Evolutionary conservation across 345 rosid genomes (phyloP), one percentile per base, ranked within the genome.

Genomic region (Brassica cretica): DNA sequence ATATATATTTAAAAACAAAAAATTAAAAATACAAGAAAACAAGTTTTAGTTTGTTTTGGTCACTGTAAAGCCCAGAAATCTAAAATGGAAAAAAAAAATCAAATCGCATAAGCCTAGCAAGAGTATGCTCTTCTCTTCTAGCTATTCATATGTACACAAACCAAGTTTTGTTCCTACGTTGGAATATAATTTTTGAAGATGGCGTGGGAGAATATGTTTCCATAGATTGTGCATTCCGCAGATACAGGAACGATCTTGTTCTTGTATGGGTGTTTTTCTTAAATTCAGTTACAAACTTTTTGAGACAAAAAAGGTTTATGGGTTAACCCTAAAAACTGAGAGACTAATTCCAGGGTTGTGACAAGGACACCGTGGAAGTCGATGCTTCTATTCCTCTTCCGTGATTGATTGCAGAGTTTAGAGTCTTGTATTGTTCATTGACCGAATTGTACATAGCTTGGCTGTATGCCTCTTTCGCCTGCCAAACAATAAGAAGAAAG

Each of bases 311-410:
- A n/a, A 51, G 19, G 29, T 8, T 55, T 53, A 16, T 25, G 25
- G 25, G 60, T 64, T 74, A 80, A 80, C 79, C 82, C 9, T 63
- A 64, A 55, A 39, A 64, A 27, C 9, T 5, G 61, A 69, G 76
- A 75, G 67, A 64, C 75, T 87, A 86, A 70, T 82, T 83, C 98
- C 97, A 92, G 33, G 99, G 92, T 73, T 91, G 99, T 56, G 98
- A 91, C 80, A 95, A 81, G 49, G 91, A 83, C 81, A 92, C 86
- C 8, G 69, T 71, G 21, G 89, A 82, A 70, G 76, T 88, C 73
- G 98, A 91, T 74, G 93, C 94, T 70, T 84, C 83, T n/a, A 84
- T 65, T 71, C 97, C 93, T 82, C 35, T 84, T 76, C 87, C 85
- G 11, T 89, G 87, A 69, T 83, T 84, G 69, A 92, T 72, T 16